phyloP scores from a whole-genome alignment of 768 basidiomycete genomes.

The Termitomyces titanicus region DNA sequence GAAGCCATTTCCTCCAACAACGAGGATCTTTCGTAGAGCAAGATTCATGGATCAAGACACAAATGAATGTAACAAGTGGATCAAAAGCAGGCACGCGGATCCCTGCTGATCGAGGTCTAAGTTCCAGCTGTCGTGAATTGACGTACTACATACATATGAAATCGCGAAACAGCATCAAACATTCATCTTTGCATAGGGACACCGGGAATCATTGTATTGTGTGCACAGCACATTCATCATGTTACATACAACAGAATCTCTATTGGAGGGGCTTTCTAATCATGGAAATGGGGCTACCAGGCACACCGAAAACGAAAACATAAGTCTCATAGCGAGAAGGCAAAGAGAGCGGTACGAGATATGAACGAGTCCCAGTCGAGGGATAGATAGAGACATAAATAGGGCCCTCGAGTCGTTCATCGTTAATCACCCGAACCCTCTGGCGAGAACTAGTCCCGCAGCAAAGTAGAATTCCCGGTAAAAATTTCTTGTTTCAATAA shows the following conservation, averaged over 20 bases:
- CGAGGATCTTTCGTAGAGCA: constrained; percentile 64
- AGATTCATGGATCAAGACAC: constrained; percentile 24
- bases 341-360: constrained; percentile 3
- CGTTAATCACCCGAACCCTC: constrained; percentile 1
- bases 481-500: not conserved
- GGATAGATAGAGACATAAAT: constrained; percentile 2
- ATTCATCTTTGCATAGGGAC: not conserved
- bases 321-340: not conserved
- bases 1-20: constrained; percentile 98
- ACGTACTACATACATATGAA: too few species aligned
- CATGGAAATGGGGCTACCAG: constrained; percentile 3
- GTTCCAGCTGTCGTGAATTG: too few species aligned
- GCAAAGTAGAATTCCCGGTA: constrained; percentile 2
- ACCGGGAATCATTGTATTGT: not conserved
- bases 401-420: constrained; percentile 14
- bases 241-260: not conserved
- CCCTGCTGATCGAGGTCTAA: too few species aligned
- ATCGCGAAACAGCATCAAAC: too few species aligned
- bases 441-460: constrained; percentile 6
- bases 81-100: not conserved
- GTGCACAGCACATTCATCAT: constrained; percentile 4
- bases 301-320: constrained; percentile 1
- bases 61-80: not conserved
- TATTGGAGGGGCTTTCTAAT: not conserved
- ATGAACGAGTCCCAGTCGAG: constrained; percentile 18